Evolutionary conservation across 169 alveolate genomes (phyloP).

Genomic region (Hammondia hammondi): DNA sequence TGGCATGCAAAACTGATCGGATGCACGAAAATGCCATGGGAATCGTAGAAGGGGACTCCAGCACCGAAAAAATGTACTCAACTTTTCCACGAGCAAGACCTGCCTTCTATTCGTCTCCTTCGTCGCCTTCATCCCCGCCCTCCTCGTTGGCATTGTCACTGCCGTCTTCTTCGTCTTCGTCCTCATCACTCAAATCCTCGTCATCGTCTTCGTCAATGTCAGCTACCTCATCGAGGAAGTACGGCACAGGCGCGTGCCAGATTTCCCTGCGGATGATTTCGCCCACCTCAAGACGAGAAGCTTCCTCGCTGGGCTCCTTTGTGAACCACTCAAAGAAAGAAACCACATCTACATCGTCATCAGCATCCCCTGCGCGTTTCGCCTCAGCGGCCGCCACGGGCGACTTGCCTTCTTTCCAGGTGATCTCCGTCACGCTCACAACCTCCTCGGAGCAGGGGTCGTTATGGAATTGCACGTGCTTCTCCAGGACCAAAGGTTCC

Average conservation of each 20-base stretch:
- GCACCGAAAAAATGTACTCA: neutral
- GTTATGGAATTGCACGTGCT: constrained; percentile 85
- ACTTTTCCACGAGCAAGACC: too few species aligned
- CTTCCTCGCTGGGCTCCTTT: constrained; percentile 26
- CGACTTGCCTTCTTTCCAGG: constrained; percentile 79
- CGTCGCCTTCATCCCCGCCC: neutral
- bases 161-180: constrained; percentile 71
- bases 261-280: constrained; percentile 90
- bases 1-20: too few species aligned
- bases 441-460: constrained; percentile 81
- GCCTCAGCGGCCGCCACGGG: constrained; percentile 42
- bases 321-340: constrained; percentile 51
- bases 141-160: neutral
- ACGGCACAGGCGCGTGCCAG: constrained; percentile 91
- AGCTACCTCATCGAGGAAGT: constrained; percentile 73
- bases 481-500: constrained; percentile 86
- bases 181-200: constrained; percentile 82
- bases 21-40: too few species aligned
- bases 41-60: too few species aligned
- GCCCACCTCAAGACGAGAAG: constrained; percentile 85
- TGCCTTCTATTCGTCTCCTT: neutral
- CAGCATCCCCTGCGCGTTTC: neutral
- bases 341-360: neutral
- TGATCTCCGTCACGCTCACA: constrained; percentile 87
- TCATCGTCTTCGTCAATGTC: constrained; percentile 62